Conservation (phyloP, 345 rosid species). For the Gossypium anomalum region DNA sequence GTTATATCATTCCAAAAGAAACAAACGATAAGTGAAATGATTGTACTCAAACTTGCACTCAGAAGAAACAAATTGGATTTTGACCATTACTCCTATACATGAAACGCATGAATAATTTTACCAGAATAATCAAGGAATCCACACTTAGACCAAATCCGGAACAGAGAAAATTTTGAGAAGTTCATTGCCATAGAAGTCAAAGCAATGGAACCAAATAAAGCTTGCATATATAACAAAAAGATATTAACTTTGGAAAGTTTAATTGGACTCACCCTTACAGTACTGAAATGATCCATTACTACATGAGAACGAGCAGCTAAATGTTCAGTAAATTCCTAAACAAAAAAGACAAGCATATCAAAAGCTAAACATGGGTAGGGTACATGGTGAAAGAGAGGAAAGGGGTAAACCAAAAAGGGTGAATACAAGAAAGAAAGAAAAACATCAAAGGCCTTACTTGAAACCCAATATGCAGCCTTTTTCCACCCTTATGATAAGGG, state of each 20-base stretch:
- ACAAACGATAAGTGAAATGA: neutral
- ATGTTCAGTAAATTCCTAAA: slow-evolving; percentile 80
- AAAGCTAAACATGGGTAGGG: neutral
- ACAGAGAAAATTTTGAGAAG: neutral
- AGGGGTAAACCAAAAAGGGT: neutral
- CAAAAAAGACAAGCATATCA: neutral
- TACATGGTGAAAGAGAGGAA: neutral
- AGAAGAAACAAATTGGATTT: neutral
- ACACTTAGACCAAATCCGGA: neutral
- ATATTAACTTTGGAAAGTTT: slow-evolving; percentile 3
- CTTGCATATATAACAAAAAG: slow-evolving; percentile 11
- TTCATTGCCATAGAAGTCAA: neutral
- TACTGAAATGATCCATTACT: slow-evolving; percentile 47
- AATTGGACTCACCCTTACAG: slow-evolving; percentile 47
- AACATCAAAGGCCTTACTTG: slow-evolving; percentile 43
- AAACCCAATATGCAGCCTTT: slow-evolving; percentile 87
- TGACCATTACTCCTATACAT: neutral
- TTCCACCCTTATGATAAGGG: slow-evolving; percentile 97
- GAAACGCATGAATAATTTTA: neutral
- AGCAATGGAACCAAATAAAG: neutral
- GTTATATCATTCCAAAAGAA: neutral
- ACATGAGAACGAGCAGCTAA: slow-evolving; percentile 73
- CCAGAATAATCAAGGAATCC: neutral
- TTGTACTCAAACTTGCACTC: neutral
- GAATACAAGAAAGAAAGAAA: neutral